These are phyloP conservation scores for Rubus parviflorus DNA, from an alignment of 306 rosid genomes.

Conservation along the genomic window DNA sequence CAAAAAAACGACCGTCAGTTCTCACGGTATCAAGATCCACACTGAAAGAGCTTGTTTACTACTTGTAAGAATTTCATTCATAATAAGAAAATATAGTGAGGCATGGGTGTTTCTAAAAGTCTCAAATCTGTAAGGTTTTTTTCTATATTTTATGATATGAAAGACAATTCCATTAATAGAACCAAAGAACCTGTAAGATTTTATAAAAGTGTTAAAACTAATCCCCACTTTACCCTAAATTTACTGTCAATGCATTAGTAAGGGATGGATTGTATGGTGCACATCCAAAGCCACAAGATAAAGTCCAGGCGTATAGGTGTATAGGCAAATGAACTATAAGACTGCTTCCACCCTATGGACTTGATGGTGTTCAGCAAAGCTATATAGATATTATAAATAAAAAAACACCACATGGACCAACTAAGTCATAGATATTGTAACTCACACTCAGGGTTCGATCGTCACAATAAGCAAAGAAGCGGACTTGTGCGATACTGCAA, in stretches of 20 bases:
- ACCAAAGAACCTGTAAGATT: background rate
- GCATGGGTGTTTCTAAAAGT: background rate
- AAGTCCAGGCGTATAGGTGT: background rate
- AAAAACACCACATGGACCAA: background rate
- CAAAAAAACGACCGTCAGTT: background rate
- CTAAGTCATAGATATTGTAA: background rate
- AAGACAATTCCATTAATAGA: background rate
- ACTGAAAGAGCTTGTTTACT: background rate
- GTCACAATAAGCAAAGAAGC: conserved; percentile 1
- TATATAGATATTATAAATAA: background rate
- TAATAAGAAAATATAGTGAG: background rate
- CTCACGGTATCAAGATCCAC: background rate
- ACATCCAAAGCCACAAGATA: conserved; percentile 5
- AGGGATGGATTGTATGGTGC: background rate
- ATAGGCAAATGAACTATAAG: background rate
- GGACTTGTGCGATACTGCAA: background rate
- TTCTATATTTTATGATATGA: background rate
- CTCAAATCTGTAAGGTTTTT: background rate
- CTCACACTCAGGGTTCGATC: background rate
- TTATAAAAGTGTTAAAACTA: background rate
- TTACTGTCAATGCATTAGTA: background rate
- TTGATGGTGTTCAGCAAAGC: background rate
- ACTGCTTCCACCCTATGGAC: background rate
- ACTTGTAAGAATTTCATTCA: background rate
- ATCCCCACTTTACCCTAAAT: background rate